phyloP scores from a whole-genome alignment of 75 land plant genomes.

The Pinus tabuliformis region DNA sequence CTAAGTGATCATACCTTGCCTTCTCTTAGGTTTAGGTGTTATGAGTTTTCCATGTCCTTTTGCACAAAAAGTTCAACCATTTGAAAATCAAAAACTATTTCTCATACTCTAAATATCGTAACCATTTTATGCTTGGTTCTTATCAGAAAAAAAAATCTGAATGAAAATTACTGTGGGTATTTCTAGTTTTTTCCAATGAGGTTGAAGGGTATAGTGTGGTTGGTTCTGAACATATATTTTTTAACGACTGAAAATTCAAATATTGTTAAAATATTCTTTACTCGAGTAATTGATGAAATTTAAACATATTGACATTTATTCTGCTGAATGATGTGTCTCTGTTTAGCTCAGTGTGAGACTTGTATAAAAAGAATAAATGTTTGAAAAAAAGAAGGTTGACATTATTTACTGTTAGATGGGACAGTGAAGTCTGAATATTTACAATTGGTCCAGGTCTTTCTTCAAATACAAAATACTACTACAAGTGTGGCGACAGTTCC shows the following conservation, averaged over 20 bases:
- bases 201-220: background rate
- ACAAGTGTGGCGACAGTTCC: constrained; percentile 80
- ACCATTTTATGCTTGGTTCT: too few species aligned
- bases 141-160: too few species aligned
- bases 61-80: too few species aligned
- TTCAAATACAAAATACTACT: constrained; percentile 69
- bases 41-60: too few species aligned
- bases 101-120: too few species aligned
- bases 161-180: background rate
- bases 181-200: background rate
- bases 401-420: background rate
- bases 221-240: background rate
- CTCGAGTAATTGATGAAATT: background rate
- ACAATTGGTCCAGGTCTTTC: constrained; percentile 50
- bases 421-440: background rate
- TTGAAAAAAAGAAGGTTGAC: background rate
- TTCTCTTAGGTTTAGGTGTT: too few species aligned
- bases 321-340: background rate
- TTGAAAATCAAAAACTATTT: too few species aligned
- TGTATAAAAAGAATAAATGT: background rate
- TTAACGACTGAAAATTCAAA: background rate
- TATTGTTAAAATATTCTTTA: background rate
- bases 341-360: background rate
- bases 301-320: background rate
- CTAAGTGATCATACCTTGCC: too few species aligned